Evolutionary conservation across 352 stramenopile genomes (phyloP).

Genomic region (Phytophthora capsici): DNA sequence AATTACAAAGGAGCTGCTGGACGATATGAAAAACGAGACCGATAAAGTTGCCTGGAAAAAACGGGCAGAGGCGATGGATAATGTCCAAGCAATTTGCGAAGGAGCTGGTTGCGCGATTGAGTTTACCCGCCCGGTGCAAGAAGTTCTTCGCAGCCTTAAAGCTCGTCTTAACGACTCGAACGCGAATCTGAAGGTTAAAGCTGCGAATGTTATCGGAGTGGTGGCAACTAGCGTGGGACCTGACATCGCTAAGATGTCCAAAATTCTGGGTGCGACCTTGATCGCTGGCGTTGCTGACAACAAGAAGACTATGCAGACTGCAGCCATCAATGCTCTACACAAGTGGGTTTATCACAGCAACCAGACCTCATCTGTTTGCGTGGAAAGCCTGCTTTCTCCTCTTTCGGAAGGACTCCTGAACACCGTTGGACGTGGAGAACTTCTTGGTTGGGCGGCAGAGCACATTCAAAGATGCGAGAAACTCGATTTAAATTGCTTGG

Average conservation of each 20-base stretch:
- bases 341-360: conserved; percentile 87
- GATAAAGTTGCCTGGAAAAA: conserved; percentile 90
- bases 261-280: conserved; percentile 72
- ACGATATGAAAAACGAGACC: conserved; percentile 86
- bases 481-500: conserved; percentile 70
- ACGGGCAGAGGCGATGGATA: conserved; percentile 81
- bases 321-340: conserved; percentile 77
- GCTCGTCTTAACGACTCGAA: conserved; percentile 85
- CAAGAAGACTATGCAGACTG: conserved; percentile 89
- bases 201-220: conserved; percentile 81
- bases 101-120: conserved; percentile 78
- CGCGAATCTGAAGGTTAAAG: conserved; percentile 88
- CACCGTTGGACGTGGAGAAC: conserved; percentile 75
- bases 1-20: conserved; percentile 88
- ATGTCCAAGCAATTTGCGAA: conserved; percentile 80
- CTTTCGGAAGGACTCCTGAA: conserved; percentile 80
- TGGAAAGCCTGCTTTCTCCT: conserved; percentile 76
- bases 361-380: conserved; percentile 60
- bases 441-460: conserved; percentile 78
- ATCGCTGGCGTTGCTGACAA: conserved; percentile 84
- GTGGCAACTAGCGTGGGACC: conserved; percentile 79
- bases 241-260: conserved; percentile 83
- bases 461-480: conserved; percentile 70
- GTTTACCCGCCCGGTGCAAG: conserved; percentile 83
- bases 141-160: conserved; percentile 79